Evolutionary conservation across 768 basidiomycete genomes (phyloP), one percentile per base, ranked within the genome.

Genomic region (Leccinum sublutescens): DNA sequence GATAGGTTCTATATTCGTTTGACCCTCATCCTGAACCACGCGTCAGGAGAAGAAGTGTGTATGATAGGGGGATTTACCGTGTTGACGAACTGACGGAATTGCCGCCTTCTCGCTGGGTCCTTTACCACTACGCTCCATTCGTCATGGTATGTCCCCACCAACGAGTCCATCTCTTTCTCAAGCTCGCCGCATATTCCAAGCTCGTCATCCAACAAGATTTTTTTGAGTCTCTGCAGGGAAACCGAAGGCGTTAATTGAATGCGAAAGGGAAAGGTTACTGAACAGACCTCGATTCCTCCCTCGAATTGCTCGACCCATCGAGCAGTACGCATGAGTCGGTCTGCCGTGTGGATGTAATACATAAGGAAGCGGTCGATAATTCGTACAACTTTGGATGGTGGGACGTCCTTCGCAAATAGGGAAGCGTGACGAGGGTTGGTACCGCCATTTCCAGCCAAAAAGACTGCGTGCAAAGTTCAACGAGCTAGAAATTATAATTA

Each of bases 261-360:
- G 10, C 9, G 40, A 40, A 40, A 40, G 17, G 40, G 40, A 4
- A 40, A n/a, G 14, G 40, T 40, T 40, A 40, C 14, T 40, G 9
- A 40, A 40, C 40, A n/a, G n/a, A 82, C 82, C 70, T 87, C 83
- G 52, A 88, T 79, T 0, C 86, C 87, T 10, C 85, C 85, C 43
- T 87, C 87, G 71, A 88, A 82, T 9, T 78, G 76, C 62, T 90
- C 88, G 5, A 90, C 72, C 88, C 89, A 91, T 10, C 86, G 76
- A 1, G 88, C 87, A 1, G 89, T 91, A 5, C 88, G 82, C 73
- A 83, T 82, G 12, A 91, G 77, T 61, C 78, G 80, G 68, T 91
- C 88, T 4, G 89, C 88, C 0, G 88, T 86, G 62, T 79, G 80
- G 65, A 91, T 89, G 69, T 90, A 91, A 58, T 80, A 83, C 71